Conservation (phyloP, 2,329 filamentous ascomycete genomes). For the Aurifilum marmelostoma region DNA sequence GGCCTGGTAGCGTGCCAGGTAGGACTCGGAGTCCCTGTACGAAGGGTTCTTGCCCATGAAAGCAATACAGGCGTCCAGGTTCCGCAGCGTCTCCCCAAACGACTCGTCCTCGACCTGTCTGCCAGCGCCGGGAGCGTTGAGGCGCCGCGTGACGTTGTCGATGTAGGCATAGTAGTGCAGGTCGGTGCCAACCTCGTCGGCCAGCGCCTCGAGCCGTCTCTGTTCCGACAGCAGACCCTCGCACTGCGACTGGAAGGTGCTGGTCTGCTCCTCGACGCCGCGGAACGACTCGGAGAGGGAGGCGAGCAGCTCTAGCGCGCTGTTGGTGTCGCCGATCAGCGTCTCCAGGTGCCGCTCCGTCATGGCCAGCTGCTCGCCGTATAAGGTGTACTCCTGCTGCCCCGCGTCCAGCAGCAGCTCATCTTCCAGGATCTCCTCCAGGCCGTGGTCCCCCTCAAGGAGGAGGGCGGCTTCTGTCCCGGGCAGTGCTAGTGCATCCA, state of each 20-base stretch:
- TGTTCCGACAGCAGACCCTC: slow-evolving; percentile 86
- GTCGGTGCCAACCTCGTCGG: slow-evolving; percentile 84
- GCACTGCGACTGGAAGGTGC: slow-evolving; percentile 90
- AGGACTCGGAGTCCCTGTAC: slow-evolving; percentile 86
- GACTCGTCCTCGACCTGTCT: slow-evolving; percentile 82
- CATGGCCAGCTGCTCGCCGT: slow-evolving; percentile 78
- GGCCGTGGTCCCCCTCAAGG: slow-evolving; percentile 32
- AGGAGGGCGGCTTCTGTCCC: slow-evolving; percentile 35
- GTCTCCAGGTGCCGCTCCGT: slow-evolving; percentile 82
- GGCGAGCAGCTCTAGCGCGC: slow-evolving; percentile 74
- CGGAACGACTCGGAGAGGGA: slow-evolving; percentile 84
- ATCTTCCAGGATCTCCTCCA: slow-evolving; percentile 64
- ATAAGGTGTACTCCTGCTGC: slow-evolving; percentile 83
- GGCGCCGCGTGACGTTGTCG: slow-evolving; percentile 83
- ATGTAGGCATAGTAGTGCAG: slow-evolving; percentile 94
- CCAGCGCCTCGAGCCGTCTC: slow-evolving; percentile 74
- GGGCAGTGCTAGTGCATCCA: slow-evolving; percentile 53
- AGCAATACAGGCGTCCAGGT: slow-evolving; percentile 85
- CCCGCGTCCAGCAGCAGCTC: slow-evolving; percentile 78
- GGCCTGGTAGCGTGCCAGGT: slow-evolving; percentile 83
- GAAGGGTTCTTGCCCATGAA: slow-evolving; percentile 87
- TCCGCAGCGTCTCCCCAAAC: slow-evolving; percentile 85
- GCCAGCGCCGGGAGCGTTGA: slow-evolving; percentile 90
- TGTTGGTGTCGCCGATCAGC: slow-evolving; percentile 73
- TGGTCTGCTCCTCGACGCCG: slow-evolving; percentile 85